Percentiles rank a stretch among this genome's conserved stretches.
Evolutionary conservation across 306 rosid genomes (phyloP).

Genomic region (Senna siamea): DNA sequence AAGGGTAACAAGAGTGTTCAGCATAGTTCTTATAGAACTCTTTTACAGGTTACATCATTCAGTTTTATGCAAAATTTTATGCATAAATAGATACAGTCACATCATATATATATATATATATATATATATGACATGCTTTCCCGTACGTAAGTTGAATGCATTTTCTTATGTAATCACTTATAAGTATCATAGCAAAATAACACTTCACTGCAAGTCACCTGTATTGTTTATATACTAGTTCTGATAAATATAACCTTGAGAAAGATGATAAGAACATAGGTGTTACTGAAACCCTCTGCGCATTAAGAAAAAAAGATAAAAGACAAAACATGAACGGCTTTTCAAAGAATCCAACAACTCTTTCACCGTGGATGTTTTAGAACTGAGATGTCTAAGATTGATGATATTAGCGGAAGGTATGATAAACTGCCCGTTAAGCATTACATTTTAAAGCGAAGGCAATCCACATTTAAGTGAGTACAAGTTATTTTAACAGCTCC

Average conservation of each 20-base stretch:
- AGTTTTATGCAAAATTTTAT: neutral
- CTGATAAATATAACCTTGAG: neutral
- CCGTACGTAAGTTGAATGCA: neutral
- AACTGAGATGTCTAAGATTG: neutral
- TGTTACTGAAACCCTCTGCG: neutral
- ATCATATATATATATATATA: too few relatives aligned
- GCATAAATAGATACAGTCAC: conserved; percentile 21
- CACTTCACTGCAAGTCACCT: neutral
- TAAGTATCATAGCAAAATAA: conserved; percentile 6
- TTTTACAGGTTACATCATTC: neutral
- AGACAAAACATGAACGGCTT: neutral
- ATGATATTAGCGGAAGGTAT: neutral
- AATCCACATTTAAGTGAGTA: conserved; percentile 26
- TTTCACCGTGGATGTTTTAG: neutral
- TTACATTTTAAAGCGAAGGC: conserved; percentile 20
- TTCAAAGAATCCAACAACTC: neutral
- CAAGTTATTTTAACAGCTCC: conserved; percentile 16
- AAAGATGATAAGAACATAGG: neutral
- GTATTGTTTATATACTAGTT: conserved; percentile 3
- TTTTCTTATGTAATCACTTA: neutral
- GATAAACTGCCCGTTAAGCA: conserved; percentile 17
- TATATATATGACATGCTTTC: neutral
- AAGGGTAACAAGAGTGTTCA: neutral
- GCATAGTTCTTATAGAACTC: neutral
- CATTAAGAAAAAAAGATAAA: neutral